Base-by-base conservation (phyloP, 768 basidiomycete genomes). In the Macrocybe gigantea region DNA sequence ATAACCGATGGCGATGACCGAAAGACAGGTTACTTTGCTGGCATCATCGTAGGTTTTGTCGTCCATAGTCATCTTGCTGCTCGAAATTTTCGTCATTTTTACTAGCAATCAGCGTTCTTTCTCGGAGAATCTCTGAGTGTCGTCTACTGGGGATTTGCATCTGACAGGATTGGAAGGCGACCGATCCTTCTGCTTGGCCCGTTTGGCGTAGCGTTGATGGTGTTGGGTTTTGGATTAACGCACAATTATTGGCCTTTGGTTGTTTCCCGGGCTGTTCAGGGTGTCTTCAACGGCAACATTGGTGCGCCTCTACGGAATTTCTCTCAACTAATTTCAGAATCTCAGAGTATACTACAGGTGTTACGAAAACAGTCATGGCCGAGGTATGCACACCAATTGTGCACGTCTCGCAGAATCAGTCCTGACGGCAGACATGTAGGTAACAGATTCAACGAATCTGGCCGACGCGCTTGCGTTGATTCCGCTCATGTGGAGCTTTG, bases 21-120 rank as follows among this genome's bases (percentile, higher is more conserved):
- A 3, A 66, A 63, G 45, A 70, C 66, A 2, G 72, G 73, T 2
- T 74, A 75, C 53, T 73, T 69, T 55, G 71, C 69, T 47, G 73
- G 73, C 2, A 47, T 74, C 13, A 66, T 75, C 33, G 73, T 72
- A 42, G 48, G 60, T 57, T 47, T 13, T 48, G 53, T 56, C 1
- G 48, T 52, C 2, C 52, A 53, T 32, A 52, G 60, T 10, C 53
- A 49, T 67, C 67, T 44, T 68, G 69, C 11, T 71, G 69, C 49
- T 15, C 44, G 49, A 36, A 45, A 48, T 7, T 54, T 47, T 49
- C 40, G 30, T 7, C 32, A 32, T 33, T 5, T 33, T 33, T 33
- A 34, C 6, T 39, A 72, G 69, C 68, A 71, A 58, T 71, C 70
- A 30, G 34, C 57, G 1, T 72, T 71, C 53, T 71, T 68, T 45